Evolutionary conservation across 2,329 filamentous ascomycete genomes (phyloP).

Genomic region (Chaetomium globosum): DNA sequence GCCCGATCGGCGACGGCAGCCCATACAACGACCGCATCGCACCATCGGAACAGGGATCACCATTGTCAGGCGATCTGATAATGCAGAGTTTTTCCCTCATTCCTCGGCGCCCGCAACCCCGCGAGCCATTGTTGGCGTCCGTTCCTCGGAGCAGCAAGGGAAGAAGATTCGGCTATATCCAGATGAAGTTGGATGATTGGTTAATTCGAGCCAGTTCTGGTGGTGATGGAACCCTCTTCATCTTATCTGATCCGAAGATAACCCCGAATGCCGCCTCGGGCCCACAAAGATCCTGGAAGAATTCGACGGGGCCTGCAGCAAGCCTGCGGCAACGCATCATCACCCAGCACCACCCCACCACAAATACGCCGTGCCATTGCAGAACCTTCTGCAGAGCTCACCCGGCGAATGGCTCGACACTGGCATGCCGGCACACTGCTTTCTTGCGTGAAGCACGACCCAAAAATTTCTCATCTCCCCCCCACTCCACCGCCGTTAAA

Average conservation of each 20-base stretch:
- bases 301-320: constrained; percentile 21
- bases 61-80: constrained; percentile 37
- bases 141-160: constrained; percentile 32
- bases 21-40: not conserved
- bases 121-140: constrained; percentile 19
- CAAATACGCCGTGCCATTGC: constrained; percentile 6
- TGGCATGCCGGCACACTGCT: not conserved
- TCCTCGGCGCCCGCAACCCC: not conserved
- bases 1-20: not conserved
- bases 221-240: constrained; percentile 37
- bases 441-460: not conserved
- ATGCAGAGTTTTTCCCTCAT: constrained; percentile 23
- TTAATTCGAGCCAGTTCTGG: constrained; percentile 9
- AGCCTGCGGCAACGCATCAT: constrained; percentile 30
- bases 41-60: not conserved
- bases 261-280: constrained; percentile 48
- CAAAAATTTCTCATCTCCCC: constrained; percentile 30
- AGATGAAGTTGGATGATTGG: constrained; percentile 14
- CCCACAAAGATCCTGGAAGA: constrained; percentile 33
- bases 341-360: constrained; percentile 12
- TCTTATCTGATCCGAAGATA: constrained; percentile 61
- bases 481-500: constrained; percentile 27
- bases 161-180: constrained; percentile 1
- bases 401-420: not conserved
- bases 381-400: constrained; percentile 1